phyloP scores from a whole-genome alignment of 2,329 filamentous ascomycete genomes.

The Pyrenochaeta sp. region DNA sequence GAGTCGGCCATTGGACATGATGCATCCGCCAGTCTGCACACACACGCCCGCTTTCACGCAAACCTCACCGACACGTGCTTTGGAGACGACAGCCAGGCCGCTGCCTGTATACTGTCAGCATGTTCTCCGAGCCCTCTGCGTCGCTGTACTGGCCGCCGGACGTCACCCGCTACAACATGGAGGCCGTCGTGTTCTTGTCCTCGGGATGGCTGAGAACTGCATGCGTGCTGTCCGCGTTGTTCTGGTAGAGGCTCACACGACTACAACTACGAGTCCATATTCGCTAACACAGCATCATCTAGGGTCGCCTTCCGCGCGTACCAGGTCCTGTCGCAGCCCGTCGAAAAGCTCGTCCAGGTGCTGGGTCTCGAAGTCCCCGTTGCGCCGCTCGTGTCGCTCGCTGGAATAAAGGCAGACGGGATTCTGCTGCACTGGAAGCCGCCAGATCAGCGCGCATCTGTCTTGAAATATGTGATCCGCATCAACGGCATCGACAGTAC shows the following conservation, averaged over 20 bases:
- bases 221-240: constrained; percentile 45
- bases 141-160: constrained; percentile 45
- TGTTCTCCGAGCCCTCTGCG: constrained; percentile 44
- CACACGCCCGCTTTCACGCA: neutral
- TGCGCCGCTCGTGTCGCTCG: constrained; percentile 86
- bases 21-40: neutral
- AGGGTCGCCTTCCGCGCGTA: constrained; percentile 88
- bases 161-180: constrained; percentile 47
- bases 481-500: constrained; percentile 91
- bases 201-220: constrained; percentile 48
- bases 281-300: neutral
- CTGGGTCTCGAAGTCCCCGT: constrained; percentile 94
- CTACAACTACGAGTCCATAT: neutral
- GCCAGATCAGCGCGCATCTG: constrained; percentile 70
- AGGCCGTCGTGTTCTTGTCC: constrained; percentile 43
- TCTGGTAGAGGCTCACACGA: constrained; percentile 35
- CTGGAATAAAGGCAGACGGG: constrained; percentile 85
- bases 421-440: constrained; percentile 92
- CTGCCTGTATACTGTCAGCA: constrained; percentile 23
- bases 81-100: constrained; percentile 8
- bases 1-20: constrained; percentile 10
- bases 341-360: constrained; percentile 88
- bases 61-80: constrained; percentile 5
- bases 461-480: constrained; percentile 89
- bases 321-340: constrained; percentile 88